phyloP scores from a whole-genome alignment of 176 grass and related monocot genomes.

The Eremochloa ophiuroides region DNA sequence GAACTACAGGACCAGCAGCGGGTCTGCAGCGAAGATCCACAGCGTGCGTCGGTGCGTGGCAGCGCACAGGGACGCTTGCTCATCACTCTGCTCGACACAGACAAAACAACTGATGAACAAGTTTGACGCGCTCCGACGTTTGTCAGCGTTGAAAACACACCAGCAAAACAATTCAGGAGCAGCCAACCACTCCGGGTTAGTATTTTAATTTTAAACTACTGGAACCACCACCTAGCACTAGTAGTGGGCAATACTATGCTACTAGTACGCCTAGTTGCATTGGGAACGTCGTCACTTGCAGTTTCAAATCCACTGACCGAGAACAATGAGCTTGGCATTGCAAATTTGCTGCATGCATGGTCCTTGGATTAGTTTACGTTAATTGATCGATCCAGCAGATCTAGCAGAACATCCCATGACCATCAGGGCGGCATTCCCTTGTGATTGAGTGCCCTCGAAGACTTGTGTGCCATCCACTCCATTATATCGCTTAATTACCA shows the following conservation, averaged over 20 bases:
- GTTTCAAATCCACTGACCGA: not conserved
- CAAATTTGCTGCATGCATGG: not conserved
- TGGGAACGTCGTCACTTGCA: not conserved
- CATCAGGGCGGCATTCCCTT: slow-evolving; percentile 9
- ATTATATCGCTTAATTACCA: too few relatives aligned
- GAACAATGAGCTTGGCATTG: not conserved
- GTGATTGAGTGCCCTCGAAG: slow-evolving; percentile 27
- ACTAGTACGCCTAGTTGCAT: not conserved
- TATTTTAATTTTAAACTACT: not conserved
- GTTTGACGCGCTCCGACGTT: slow-evolving; percentile 28
- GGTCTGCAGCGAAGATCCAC: too few relatives aligned
- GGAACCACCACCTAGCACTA: not conserved
- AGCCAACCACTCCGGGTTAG: not conserved
- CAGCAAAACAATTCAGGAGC: not conserved
- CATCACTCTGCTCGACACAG: not conserved
- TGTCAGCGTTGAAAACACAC: slow-evolving; percentile 46
- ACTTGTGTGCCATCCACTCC: slow-evolving; percentile 15
- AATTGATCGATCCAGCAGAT: not conserved
- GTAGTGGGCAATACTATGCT: not conserved
- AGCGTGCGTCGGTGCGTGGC: too few relatives aligned
- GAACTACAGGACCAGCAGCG: not conserved
- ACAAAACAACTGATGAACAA: slow-evolving; percentile 11
- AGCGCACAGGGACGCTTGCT: not conserved
- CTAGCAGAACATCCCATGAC: slow-evolving; percentile 33
- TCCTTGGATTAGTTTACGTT: not conserved